These are phyloP conservation scores for Teratosphaeria pseudoeucalypti DNA, from an alignment of 2,329 filamentous ascomycete species.

Conservation along the genomic window DNA sequence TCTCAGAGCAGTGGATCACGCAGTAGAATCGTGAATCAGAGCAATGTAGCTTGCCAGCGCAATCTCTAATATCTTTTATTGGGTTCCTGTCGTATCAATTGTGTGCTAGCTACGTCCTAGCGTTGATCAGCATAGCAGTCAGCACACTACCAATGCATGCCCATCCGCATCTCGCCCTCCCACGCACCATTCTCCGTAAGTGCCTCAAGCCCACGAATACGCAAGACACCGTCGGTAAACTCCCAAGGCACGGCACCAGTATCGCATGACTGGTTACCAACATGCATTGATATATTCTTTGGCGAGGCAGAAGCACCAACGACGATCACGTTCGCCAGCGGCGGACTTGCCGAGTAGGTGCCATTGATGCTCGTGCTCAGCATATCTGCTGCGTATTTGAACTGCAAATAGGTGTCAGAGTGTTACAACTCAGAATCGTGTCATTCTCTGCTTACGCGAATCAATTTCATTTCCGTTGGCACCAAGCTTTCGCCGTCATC, in stretches of 20 bases:
- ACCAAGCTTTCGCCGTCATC: conserved; percentile 63
- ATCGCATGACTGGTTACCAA: conserved; percentile 7
- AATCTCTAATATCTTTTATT: too few relatives aligned
- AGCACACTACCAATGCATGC: background rate
- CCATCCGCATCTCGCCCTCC: conserved; percentile 5
- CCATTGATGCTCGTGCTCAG: conserved; percentile 14
- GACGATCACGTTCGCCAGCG: conserved; percentile 21
- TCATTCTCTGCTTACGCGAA: conserved; percentile 26
- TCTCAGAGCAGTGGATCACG: too few relatives aligned
- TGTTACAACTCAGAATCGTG: too few relatives aligned
- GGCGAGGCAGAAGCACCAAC: conserved; percentile 12
- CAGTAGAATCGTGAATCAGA: too few relatives aligned
- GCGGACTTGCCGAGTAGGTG: conserved; percentile 10
- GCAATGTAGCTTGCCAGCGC: too few relatives aligned
- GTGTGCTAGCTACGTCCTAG: too few relatives aligned
- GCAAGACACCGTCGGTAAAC: conserved; percentile 3
- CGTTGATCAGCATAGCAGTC: background rate
- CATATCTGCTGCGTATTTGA: conserved; percentile 12
- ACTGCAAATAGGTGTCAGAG: conserved; percentile 6
- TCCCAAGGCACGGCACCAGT: background rate
- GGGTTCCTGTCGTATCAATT: too few relatives aligned
- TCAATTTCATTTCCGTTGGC: conserved; percentile 45
- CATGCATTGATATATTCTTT: conserved; percentile 4
- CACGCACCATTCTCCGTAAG: conserved; percentile 8
- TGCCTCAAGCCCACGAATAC: conserved; percentile 8